These are phyloP conservation scores for Stipa capillata DNA, from an alignment of 176 grass and related monocot genomes.

Conservation along the genomic window DNA sequence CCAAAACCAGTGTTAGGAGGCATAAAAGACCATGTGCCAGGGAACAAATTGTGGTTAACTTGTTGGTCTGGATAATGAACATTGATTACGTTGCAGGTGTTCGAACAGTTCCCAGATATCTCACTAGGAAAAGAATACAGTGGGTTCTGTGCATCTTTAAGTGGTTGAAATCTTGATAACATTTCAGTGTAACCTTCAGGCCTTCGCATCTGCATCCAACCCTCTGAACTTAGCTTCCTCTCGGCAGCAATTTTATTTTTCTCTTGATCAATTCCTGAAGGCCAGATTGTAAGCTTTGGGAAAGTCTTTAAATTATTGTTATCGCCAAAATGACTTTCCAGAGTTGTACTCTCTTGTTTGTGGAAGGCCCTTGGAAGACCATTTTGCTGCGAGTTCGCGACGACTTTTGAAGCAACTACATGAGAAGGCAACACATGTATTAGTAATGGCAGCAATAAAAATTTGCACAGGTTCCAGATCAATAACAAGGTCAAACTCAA, in stretches of 20 bases:
- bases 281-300: slow-evolving; percentile 43
- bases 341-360: slow-evolving; percentile 44
- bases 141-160: slow-evolving; percentile 23
- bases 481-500: slow-evolving; percentile 8
- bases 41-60: slow-evolving; percentile 18
- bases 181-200: slow-evolving; percentile 22
- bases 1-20: slow-evolving; percentile 20
- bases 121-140: slow-evolving; percentile 24
- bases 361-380: slow-evolving; percentile 46
- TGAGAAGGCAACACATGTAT: slow-evolving; percentile 18
- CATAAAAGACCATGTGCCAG: slow-evolving; percentile 41
- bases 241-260: slow-evolving; percentile 25
- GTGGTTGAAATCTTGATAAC: slow-evolving; percentile 38
- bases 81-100: slow-evolving; percentile 16
- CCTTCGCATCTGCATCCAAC: slow-evolving; percentile 17
- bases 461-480: neutral
- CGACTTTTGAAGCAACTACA: slow-evolving; percentile 44
- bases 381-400: slow-evolving; percentile 32
- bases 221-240: neutral
- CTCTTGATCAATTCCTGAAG: slow-evolving; percentile 22
- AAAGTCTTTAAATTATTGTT: slow-evolving; percentile 23
- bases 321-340: slow-evolving; percentile 21
- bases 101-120: slow-evolving; percentile 21
- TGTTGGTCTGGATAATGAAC: slow-evolving; percentile 28
- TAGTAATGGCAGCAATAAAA: neutral